A percentile compares a stretch with the other conserved stretches of the same genome.
Evolutionary conservation across 164 flowering plant species (phyloP).

Genomic region (Vitis amurensis): DNA sequence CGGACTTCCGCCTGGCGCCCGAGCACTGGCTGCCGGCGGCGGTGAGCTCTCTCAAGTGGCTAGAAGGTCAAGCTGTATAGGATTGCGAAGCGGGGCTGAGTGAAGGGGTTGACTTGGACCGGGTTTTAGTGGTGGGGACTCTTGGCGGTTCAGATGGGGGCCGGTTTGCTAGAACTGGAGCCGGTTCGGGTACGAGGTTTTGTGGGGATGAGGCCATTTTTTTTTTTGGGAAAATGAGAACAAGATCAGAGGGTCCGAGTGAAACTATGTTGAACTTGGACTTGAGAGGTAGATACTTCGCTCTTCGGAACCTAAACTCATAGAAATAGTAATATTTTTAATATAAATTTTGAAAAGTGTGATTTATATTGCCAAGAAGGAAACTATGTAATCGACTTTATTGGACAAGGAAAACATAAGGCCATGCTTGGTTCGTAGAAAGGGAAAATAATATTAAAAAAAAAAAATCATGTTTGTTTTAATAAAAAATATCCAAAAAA

Average conservation of each 20-base stretch:
- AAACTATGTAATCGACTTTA: too few species aligned
- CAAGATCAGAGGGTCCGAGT: slow-evolving; percentile 32
- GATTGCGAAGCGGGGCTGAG: slow-evolving; percentile 11
- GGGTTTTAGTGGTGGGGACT: slow-evolving; percentile 41
- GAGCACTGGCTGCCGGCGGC: slow-evolving; percentile 51
- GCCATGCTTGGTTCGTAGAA: too few species aligned
- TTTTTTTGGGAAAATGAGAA: slow-evolving; percentile 40
- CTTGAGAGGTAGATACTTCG: slow-evolving; percentile 25
- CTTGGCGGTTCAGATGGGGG: slow-evolving; percentile 38
- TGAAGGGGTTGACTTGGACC: slow-evolving; percentile 27
- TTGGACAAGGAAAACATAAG: too few species aligned
- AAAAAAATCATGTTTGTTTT: too few species aligned
- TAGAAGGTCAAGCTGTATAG: slow-evolving; percentile 24
- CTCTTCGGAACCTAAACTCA: too few species aligned
- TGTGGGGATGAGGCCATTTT: slow-evolving; percentile 41
- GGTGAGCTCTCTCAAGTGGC: slow-evolving; percentile 36
- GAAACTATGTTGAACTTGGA: slow-evolving; percentile 32
- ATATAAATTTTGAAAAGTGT: too few species aligned
- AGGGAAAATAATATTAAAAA: too few species aligned
- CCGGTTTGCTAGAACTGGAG: slow-evolving; percentile 8
- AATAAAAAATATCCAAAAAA: too few species aligned
- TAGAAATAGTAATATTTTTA: neutral
- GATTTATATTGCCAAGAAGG: too few species aligned
- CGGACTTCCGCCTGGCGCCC: slow-evolving; percentile 47
- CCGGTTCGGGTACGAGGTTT: slow-evolving; percentile 38